Percentiles rank a stretch among this genome's conserved stretches.
Conservation (phyloP, 192 early-diverging fungal genomes). For the Obelidium mucronatum region DNA sequence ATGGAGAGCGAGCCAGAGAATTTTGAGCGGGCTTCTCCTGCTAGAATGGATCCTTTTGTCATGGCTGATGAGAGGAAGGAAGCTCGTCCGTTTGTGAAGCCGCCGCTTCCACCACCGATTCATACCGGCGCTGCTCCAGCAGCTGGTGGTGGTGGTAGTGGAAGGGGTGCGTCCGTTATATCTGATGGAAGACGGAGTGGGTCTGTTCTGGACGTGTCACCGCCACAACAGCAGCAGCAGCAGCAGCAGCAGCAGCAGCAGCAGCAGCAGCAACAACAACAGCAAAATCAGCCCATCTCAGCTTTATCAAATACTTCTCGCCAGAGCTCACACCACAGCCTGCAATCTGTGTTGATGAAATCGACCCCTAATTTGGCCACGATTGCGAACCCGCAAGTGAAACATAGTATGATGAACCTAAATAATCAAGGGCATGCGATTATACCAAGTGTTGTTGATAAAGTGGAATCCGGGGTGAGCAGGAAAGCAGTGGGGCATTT, state of each 20-base stretch:
- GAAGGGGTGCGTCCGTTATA: too few relatives aligned
- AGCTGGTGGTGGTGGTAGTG: too few relatives aligned
- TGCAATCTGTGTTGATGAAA: neutral
- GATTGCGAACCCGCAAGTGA: conserved; percentile 22
- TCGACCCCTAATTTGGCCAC: conserved; percentile 34
- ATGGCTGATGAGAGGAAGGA: neutral
- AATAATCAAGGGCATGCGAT: conserved; percentile 33
- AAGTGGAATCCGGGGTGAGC: conserved; percentile 17
- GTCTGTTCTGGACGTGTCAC: too few relatives aligned
- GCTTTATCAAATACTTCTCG: neutral
- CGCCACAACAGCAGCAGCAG: too few relatives aligned
- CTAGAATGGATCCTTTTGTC: neutral
- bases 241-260: too few relatives aligned
- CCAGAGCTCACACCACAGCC: neutral
- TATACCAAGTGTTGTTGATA: conserved; percentile 37
- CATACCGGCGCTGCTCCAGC: too few relatives aligned
- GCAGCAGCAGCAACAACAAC: too few relatives aligned
- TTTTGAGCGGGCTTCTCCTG: neutral
- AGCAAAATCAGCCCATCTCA: too few relatives aligned
- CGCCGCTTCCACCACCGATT: neutral
- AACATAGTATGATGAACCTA: conserved; percentile 27
- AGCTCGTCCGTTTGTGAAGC: neutral
- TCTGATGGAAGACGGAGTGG: too few relatives aligned
- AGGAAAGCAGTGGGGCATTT: conserved; percentile 7
- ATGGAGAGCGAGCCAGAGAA: conserved; percentile 21